phyloP scores from a whole-genome alignment of 2,329 filamentous ascomycete species.

The Sporothrix inflata region DNA sequence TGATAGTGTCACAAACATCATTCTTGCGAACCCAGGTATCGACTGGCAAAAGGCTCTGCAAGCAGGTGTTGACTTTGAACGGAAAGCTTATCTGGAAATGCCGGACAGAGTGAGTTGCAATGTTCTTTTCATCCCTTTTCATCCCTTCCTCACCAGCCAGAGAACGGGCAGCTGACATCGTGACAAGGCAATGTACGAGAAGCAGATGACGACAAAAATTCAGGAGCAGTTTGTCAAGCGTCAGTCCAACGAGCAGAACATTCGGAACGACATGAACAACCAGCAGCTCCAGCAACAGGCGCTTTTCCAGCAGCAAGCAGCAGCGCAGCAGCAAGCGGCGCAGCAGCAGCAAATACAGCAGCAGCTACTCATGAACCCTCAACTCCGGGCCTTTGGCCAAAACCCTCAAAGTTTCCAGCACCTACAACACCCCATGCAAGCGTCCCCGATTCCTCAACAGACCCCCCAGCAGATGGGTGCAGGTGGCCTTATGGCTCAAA shows the following conservation, averaged over 20 bases:
- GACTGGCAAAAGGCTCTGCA: conserved; percentile 49
- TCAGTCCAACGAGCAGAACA: conserved; percentile 52
- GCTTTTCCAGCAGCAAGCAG: conserved; percentile 37
- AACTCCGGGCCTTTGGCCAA: conserved; percentile 37
- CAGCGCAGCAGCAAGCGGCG: conserved; percentile 39
- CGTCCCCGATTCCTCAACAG: conserved; percentile 56
- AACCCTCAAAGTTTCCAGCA: conserved; percentile 59
- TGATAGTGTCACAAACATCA: conserved; percentile 55
- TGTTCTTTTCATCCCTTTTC: too few relatives aligned
- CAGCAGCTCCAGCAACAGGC: conserved; percentile 43
- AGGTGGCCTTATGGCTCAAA: conserved; percentile 40
- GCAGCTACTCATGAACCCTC: conserved; percentile 52
- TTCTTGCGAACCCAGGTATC: conserved; percentile 49
- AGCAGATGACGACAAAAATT: conserved; percentile 50
- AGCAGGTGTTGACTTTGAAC: conserved; percentile 52
- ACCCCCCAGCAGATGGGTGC: conserved; percentile 47
- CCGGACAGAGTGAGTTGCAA: conserved; percentile 50
- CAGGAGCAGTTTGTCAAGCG: conserved; percentile 56
- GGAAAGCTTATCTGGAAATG: conserved; percentile 51
- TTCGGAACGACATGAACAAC: conserved; percentile 56
- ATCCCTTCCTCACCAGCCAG: not conserved
- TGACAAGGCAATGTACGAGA: conserved; percentile 54
- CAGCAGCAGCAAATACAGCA: conserved; percentile 42
- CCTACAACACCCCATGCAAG: conserved; percentile 62
- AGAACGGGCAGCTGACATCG: conserved; percentile 33